Evolutionary conservation across 805 yeast species (phyloP).

Genomic region (Teunomyces kruisii): DNA sequence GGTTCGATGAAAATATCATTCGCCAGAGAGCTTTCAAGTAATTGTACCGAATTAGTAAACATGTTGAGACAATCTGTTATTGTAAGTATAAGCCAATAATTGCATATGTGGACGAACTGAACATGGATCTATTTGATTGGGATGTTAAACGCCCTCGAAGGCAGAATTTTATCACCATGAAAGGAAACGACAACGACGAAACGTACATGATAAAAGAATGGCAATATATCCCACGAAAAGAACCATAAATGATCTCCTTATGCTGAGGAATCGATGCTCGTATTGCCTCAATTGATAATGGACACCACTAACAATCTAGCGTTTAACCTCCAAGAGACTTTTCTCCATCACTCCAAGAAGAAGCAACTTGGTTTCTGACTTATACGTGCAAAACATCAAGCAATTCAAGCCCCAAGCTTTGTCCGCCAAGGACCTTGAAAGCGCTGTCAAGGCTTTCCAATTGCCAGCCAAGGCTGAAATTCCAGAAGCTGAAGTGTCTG

Average conservation of each 20-base stretch:
- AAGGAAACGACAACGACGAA: background rate
- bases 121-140: background rate
- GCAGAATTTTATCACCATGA: background rate
- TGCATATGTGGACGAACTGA: no score
- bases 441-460: slow-evolving; percentile 79
- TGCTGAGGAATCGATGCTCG: background rate
- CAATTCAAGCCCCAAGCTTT: slow-evolving; percentile 82
- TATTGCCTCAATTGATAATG: background rate
- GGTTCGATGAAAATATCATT: slow-evolving; percentile 5
- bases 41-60: slow-evolving; percentile 6
- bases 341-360: slow-evolving; percentile 44
- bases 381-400: slow-evolving; percentile 84
- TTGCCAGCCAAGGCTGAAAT: slow-evolving; percentile 75
- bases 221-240: background rate
- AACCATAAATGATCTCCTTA: background rate
- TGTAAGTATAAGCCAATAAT: slow-evolving; percentile 27
- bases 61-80: slow-evolving; percentile 43
- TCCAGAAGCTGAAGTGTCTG: slow-evolving; percentile 71
- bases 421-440: slow-evolving; percentile 71
- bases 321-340: slow-evolving; percentile 39
- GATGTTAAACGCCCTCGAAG: background rate
- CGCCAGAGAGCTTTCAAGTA: slow-evolving; percentile 5
- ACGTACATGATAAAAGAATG: background rate
- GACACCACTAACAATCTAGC: slow-evolving; percentile 19
- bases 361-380: slow-evolving; percentile 71